Conservation (phyloP, 2,329 filamentous ascomycete species). For the Fusarium sp. region DNA sequence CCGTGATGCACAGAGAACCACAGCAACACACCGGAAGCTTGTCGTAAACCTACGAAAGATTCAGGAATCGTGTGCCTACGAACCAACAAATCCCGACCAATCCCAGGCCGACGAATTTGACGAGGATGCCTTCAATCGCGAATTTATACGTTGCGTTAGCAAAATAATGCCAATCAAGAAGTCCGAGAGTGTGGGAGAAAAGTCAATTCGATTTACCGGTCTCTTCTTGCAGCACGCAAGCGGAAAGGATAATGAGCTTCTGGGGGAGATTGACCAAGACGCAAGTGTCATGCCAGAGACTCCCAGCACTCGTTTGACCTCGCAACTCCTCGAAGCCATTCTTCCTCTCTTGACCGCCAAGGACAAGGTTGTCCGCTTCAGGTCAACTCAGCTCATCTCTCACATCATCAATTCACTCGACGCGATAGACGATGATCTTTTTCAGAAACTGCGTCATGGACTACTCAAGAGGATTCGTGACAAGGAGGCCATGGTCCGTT, state of each 20-base stretch:
- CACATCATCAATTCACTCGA: constrained; percentile 94
- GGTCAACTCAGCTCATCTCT: constrained; percentile 88
- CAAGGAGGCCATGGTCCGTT: constrained; percentile 91
- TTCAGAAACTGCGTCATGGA: constrained; percentile 81
- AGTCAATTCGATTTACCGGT: constrained; percentile 86
- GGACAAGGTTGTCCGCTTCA: constrained; percentile 91
- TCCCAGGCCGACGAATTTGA: constrained; percentile 73
- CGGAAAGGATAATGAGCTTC: constrained; percentile 76
- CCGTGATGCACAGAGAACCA: constrained; percentile 86
- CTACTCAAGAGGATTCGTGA: constrained; percentile 89
- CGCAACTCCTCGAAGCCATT: constrained; percentile 77
- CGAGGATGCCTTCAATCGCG: constrained; percentile 87
- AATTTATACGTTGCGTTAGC: constrained; percentile 85
- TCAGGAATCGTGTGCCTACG: constrained; percentile 84
- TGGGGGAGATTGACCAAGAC: constrained; percentile 73
- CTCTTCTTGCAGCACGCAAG: constrained; percentile 81
- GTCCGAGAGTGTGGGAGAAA: constrained; percentile 87
- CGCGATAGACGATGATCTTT: constrained; percentile 91
- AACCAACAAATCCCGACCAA: constrained; percentile 65
- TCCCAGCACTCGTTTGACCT: constrained; percentile 82
- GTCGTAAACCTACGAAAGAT: constrained; percentile 89
- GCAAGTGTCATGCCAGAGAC: constrained; percentile 81
- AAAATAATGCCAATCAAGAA: constrained; percentile 90
- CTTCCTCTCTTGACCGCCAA: constrained; percentile 84
- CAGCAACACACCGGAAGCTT: constrained; percentile 89